Conservation (phyloP, 139 green algal species). For the Micractinium sp. region DNA sequence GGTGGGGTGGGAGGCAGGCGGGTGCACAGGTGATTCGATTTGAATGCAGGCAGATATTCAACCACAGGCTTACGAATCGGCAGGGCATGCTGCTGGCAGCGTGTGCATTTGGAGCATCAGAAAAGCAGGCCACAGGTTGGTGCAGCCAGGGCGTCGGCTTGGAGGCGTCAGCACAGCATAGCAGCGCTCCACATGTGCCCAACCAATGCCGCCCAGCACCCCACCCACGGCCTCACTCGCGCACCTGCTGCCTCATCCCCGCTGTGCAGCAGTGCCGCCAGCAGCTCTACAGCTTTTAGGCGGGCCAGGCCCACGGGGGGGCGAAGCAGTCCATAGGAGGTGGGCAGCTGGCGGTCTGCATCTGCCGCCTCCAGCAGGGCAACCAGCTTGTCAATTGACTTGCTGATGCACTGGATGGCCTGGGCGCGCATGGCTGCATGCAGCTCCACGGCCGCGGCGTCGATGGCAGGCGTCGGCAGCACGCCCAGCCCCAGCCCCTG, state of each 20-base stretch:
- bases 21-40: not conserved
- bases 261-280: constrained; percentile 79
- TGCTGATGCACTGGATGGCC: constrained; percentile 46
- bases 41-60: not conserved
- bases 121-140: too few species aligned
- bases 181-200: not conserved
- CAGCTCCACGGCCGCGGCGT: constrained; percentile 17
- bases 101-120: too few species aligned
- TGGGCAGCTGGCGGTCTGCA: constrained; percentile 54
- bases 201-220: not conserved
- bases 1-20: not conserved
- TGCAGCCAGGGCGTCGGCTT: not conserved
- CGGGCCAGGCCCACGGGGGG: constrained; percentile 76
- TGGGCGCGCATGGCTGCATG: constrained; percentile 41
- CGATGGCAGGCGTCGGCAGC: not conserved
- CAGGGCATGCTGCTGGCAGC: too few species aligned
- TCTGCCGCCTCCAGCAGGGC: constrained; percentile 51
- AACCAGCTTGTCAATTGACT: constrained; percentile 65
- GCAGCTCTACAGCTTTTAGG: constrained; percentile 82
- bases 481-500: constrained; percentile 8
- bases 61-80: not conserved
- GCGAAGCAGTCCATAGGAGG: constrained; percentile 78
- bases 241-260: constrained; percentile 52
- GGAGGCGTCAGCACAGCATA: not conserved
- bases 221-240: not conserved